phyloP scores from a whole-genome alignment of 495 filamentous ascomycete species.

The Xylaria curta region DNA sequence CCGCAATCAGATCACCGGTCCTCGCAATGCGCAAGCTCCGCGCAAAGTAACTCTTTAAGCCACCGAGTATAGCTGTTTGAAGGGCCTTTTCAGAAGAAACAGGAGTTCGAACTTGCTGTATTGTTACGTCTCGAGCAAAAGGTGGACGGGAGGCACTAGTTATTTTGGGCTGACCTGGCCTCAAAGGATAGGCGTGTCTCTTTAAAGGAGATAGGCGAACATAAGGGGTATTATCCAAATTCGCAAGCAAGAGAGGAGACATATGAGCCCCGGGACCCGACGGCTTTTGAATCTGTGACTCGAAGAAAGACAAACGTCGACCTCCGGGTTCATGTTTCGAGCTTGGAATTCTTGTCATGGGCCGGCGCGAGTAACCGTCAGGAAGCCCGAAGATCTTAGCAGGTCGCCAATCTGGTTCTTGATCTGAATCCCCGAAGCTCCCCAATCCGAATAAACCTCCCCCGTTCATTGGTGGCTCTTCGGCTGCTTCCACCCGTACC shows the following conservation, averaged over 20 bases:
- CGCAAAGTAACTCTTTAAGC: conserved; percentile 86
- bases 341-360: conserved; percentile 58
- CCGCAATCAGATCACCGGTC: conserved; percentile 83
- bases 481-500: conserved; percentile 81
- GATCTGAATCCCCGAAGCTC: conserved; percentile 56
- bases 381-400: conserved; percentile 88
- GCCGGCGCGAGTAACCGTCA: conserved; percentile 65
- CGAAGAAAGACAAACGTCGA: conserved; percentile 60
- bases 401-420: conserved; percentile 67
- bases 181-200: conserved; percentile 48
- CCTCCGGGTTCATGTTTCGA: conserved; percentile 52
- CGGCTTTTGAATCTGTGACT: conserved; percentile 57
- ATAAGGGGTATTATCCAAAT: conserved; percentile 77
- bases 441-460: conserved; percentile 62
- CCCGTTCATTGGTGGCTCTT: conserved; percentile 67
- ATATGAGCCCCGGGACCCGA: conserved; percentile 71
- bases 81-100: conserved; percentile 82
- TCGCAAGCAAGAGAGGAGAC: conserved; percentile 84
- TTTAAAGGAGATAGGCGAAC: conserved; percentile 71
- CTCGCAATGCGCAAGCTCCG: conserved; percentile 77
- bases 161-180: conserved; percentile 54
- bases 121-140: conserved; percentile 84
- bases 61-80: conserved; percentile 81
- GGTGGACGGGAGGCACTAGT: conserved; percentile 72
- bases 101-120: conserved; percentile 90